A percentile compares a stretch with the other conserved stretches of the same genome.
Conservation (phyloP, 306 rosid species). For the Lithocarpus polystachyus region DNA sequence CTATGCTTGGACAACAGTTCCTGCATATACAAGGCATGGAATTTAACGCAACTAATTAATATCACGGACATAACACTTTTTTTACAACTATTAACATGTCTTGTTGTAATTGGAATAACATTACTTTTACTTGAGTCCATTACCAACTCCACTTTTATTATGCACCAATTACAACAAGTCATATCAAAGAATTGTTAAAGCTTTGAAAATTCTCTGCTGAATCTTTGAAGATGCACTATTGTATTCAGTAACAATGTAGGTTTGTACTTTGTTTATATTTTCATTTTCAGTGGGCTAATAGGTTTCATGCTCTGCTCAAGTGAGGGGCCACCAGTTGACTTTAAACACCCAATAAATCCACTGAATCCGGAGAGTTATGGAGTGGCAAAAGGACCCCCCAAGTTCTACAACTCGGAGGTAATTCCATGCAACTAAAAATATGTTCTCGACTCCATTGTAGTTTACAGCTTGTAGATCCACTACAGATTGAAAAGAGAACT, state of each 20-base stretch:
- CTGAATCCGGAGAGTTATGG: conserved; percentile 16
- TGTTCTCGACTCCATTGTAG: neutral
- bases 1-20: conserved; percentile 35
- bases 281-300: conserved; percentile 19
- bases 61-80: no score
- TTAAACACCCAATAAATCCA: conserved; percentile 26
- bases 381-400: conserved; percentile 28
- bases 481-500: no score
- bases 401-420: conserved; percentile 23
- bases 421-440: neutral
- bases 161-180: no score
- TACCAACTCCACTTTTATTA: no score
- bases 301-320: conserved; percentile 39
- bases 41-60: neutral
- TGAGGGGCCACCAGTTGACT: conserved; percentile 26
- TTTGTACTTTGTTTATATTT: neutral
- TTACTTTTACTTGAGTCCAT: no score
- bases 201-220: no score
- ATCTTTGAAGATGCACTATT: no score
- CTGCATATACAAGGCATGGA: conserved; percentile 26
- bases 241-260: no score
- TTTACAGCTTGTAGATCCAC: no score
- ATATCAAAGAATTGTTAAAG: no score
- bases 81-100: no score
- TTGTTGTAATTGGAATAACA: no score